phyloP scores from a whole-genome alignment of 345 rosid species.

The Brassica cretica region DNA sequence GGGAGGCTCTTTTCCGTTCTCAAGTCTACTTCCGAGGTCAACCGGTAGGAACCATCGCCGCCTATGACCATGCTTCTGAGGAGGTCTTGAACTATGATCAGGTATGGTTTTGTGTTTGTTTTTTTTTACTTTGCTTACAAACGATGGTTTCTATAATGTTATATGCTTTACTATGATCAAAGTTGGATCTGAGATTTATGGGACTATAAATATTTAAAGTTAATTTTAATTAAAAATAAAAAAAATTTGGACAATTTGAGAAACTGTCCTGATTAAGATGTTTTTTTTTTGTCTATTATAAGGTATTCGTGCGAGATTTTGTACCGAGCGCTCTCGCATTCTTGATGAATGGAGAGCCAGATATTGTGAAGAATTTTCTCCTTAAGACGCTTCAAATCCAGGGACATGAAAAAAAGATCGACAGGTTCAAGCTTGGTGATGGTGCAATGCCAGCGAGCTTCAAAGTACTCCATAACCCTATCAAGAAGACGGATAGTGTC shows the following conservation, averaged over 20 bases:
- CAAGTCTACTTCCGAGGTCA: constrained; percentile 68
- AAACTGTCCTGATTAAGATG: neutral
- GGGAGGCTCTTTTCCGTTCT: constrained; percentile 77
- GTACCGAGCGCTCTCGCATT: constrained; percentile 85
- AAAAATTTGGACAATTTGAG: neutral
- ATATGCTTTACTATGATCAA: neutral
- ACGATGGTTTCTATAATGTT: neutral
- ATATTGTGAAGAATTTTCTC: constrained; percentile 72
- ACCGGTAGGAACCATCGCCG: constrained; percentile 86
- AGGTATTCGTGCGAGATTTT: constrained; percentile 83
- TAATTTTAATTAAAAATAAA: neutral
- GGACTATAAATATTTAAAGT: neutral
- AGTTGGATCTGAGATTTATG: neutral
- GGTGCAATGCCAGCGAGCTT: constrained; percentile 92
- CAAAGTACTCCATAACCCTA: constrained; percentile 75
- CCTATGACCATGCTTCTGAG: constrained; percentile 82
- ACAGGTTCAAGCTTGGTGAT: constrained; percentile 74
- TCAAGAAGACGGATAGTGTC: constrained; percentile 55
- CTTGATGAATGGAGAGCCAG: constrained; percentile 77
- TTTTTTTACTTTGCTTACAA: constrained; percentile 3
- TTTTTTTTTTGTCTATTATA: neutral
- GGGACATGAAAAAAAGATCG: constrained; percentile 69
- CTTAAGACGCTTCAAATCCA: constrained; percentile 69
- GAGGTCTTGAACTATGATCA: constrained; percentile 94
- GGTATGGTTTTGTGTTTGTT: constrained; percentile 41